Percentiles rank a stretch among this genome's conserved stretches.
These are phyloP conservation scores for Magnolia kwangsiensis DNA, from an alignment of 164 flowering plant genomes.

Conservation along the genomic window DNA sequence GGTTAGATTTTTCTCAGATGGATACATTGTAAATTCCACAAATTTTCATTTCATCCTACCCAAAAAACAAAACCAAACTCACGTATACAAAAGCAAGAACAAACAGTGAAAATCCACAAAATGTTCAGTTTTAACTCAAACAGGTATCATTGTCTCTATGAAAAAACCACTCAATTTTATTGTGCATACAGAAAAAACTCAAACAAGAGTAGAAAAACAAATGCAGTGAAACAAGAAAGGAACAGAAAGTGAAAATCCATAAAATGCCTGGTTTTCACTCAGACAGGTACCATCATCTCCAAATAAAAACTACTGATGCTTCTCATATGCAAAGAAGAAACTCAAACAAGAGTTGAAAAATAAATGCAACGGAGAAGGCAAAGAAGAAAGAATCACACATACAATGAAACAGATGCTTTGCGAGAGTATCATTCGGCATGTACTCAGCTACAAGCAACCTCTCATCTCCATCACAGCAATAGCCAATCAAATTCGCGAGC, in stretches of 20 bases:
- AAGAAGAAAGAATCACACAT: constrained; percentile 18
- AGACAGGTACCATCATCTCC: too few species aligned
- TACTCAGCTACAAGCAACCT: constrained; percentile 91
- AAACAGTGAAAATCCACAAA: too few species aligned
- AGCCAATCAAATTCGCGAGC: constrained; percentile 93
- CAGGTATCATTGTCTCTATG: too few species aligned
- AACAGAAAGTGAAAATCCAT: neutral
- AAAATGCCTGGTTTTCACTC: neutral
- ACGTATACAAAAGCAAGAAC: too few species aligned
- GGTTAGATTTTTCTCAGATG: too few species aligned
- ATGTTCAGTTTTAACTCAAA: too few species aligned
- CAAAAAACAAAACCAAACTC: too few species aligned
- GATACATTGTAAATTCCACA: too few species aligned
- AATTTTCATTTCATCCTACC: too few species aligned
- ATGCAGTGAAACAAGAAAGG: neutral
- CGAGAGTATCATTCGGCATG: constrained; percentile 95
- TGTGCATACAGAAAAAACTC: neutral
- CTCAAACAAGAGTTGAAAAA: neutral
- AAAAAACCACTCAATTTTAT: too few species aligned
- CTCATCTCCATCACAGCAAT: constrained; percentile 96
- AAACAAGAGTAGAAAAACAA: neutral
- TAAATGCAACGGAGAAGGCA: neutral
- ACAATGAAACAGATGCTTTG: constrained; percentile 98
- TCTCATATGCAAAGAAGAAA: neutral
- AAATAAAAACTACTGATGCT: neutral